Evolutionary conservation across 2,329 filamentous ascomycete genomes (phyloP), one percentile per base, ranked within the genome.

Genomic region (Neonectria sp.): DNA sequence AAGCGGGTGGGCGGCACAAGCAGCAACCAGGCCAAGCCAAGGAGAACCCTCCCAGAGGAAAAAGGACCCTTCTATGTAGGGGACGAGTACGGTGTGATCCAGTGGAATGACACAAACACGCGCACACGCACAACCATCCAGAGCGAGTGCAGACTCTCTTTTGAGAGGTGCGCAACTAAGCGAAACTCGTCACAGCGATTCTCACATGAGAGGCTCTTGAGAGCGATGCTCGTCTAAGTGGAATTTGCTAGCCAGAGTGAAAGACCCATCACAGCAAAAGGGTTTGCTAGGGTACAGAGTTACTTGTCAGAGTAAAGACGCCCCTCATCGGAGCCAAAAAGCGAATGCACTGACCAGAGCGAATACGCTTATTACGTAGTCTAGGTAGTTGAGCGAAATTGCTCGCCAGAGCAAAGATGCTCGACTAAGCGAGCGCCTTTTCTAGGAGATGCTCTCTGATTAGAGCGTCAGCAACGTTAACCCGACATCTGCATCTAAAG

Each of bases 1-100:
- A 72, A 71, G 60, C 68, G 65, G 69, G 58, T 60, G 59, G 40
- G 55, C 52, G 56, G 64, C 60, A 58, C 55, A 53, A 64, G 51
- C 55, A 56, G 37, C 52, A 40, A 27, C 12, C 15, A 15, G 27
- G 29, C 48, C 25, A 51, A 52, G 29, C 49, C 27, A 29, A 52
- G 49, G 27, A 6, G 29, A 52, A 33, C 49, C 27, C 4, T 27
- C 15, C 29, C 27, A 55, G 24, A 48, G 59, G 43, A 56, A 17
- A 40, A 40, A 40, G 37, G 29, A 40, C 52, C 40, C n/a, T 37
- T 55, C 37, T 29, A 27, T 62, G 8, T 62, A 11, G 27, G 59
- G 59, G 27, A 61, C 48, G 43, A 55, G 43, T 40, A 37, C n/a
- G n/a, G 37, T n/a, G 37, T 9, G 37, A 15, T 40, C 37, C 13